Evolutionary conservation across 176 grass and related monocot species (phyloP).

Genomic region (Oryza nivara): DNA sequence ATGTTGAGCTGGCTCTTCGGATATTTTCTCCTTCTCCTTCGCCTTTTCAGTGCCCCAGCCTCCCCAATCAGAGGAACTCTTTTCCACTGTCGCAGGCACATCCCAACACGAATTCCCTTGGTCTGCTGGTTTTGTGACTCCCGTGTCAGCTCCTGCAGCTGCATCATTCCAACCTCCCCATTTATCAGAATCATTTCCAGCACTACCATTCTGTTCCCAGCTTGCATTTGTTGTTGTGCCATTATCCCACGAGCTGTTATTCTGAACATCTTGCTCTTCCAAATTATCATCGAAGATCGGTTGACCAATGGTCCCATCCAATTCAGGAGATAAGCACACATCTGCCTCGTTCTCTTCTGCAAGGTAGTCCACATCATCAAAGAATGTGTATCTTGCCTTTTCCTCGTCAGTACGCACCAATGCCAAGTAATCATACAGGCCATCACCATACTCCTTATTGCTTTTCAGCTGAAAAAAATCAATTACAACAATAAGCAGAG

Average conservation of each 20-base stretch:
- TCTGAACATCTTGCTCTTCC: slow-evolving; percentile 55
- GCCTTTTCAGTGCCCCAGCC: slow-evolving; percentile 52
- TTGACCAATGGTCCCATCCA: slow-evolving; percentile 56
- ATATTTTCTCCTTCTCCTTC: slow-evolving; percentile 35
- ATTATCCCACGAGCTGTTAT: slow-evolving; percentile 49
- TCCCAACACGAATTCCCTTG: slow-evolving; percentile 59
- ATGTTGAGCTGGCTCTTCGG: slow-evolving; percentile 30
- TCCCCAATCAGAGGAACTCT: slow-evolving; percentile 47
- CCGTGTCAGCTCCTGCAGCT: slow-evolving; percentile 34
- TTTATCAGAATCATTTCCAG: slow-evolving; percentile 49
- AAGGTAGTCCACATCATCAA: slow-evolving; percentile 84
- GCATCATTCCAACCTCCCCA: slow-evolving; percentile 72
- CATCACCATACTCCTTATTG: slow-evolving; percentile 71
- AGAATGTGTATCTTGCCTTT: slow-evolving; percentile 54
- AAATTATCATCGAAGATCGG: slow-evolving; percentile 75
- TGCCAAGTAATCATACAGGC: slow-evolving; percentile 83
- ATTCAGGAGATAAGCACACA: slow-evolving; percentile 75
- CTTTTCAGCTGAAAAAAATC: slow-evolving; percentile 60
- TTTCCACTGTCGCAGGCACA: slow-evolving; percentile 19
- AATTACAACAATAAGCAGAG: slow-evolving; percentile 31
- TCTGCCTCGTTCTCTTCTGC: slow-evolving; percentile 57
- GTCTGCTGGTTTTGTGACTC: slow-evolving; percentile 42
- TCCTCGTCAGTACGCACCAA: slow-evolving; percentile 70
- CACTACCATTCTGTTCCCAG: slow-evolving; percentile 59
- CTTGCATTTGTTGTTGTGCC: slow-evolving; percentile 25